Conservation (phyloP, 257 asterid species). For the Voacanga thouarsii region DNA sequence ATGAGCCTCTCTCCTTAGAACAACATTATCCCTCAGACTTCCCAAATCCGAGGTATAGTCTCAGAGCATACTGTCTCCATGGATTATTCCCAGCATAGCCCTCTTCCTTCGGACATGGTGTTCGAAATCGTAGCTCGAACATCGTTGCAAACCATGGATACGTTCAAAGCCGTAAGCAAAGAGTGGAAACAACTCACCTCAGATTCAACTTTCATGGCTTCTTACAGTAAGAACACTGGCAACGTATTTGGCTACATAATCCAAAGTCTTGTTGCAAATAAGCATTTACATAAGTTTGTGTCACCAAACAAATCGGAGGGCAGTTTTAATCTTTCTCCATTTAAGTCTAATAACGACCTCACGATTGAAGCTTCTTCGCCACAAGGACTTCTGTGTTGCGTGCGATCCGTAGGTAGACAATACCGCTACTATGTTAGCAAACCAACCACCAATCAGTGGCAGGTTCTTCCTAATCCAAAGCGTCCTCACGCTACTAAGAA, state of each 20-base stretch:
- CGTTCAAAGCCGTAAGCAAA: slow-evolving; percentile 8
- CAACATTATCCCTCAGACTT: too few relatives aligned
- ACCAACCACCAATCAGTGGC: slow-evolving; percentile 21
- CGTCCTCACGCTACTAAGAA: background rate
- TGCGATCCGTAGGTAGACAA: background rate
- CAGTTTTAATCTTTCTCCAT: background rate
- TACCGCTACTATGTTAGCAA: slow-evolving; percentile 1
- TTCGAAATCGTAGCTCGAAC: slow-evolving; percentile 10
- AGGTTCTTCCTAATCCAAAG: slow-evolving; percentile 15
- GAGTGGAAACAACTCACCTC: slow-evolving; percentile 4
- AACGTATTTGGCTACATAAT: slow-evolving; percentile 8
- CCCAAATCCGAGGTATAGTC: too few relatives aligned
- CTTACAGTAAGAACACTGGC: background rate
- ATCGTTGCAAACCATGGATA: slow-evolving; percentile 1
- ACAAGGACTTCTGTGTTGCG: slow-evolving; percentile 19
- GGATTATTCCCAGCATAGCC: background rate
- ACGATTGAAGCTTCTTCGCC: slow-evolving; percentile 13
- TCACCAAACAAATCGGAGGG: background rate
- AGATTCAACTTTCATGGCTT: background rate
- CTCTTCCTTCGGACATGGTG: background rate
- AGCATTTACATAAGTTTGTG: background rate
- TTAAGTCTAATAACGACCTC: background rate
- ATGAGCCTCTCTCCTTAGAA: too few relatives aligned
- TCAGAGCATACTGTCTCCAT: background rate
- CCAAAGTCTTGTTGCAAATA: background rate